phyloP scores from a whole-genome alignment of 495 filamentous ascomycete species.

The Penicillium cataractarum region DNA sequence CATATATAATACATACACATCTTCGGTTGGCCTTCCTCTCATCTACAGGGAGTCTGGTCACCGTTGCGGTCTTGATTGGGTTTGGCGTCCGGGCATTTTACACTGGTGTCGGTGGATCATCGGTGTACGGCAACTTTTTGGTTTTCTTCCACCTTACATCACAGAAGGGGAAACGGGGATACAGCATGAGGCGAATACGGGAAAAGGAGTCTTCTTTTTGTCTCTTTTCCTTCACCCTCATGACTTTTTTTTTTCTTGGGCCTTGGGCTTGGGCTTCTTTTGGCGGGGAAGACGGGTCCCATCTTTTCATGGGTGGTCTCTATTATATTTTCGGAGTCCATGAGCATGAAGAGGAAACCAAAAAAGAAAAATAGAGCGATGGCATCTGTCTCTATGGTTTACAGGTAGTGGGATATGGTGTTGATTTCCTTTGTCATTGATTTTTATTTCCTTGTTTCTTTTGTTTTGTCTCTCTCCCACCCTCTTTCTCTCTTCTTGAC shows the following conservation, averaged over 20 bases:
- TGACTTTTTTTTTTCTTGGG: neutral
- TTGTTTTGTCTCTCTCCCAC: slow-evolving; percentile 21
- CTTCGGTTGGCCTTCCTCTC: slow-evolving; percentile 12
- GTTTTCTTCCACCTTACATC: slow-evolving; percentile 11
- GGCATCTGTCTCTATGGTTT: slow-evolving; percentile 25
- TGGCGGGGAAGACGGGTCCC: slow-evolving; percentile 3
- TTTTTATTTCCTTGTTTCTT: slow-evolving; percentile 25
- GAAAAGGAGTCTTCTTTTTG: neutral
- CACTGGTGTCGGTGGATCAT: slow-evolving; percentile 35
- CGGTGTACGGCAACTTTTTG: slow-evolving; percentile 34
- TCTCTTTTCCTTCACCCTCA: neutral
- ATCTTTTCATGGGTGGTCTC: neutral
- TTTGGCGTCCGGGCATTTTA: slow-evolving; percentile 48
- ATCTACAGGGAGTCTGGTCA: slow-evolving; percentile 23
- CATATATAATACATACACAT: slow-evolving; percentile 37
- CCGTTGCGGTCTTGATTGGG: slow-evolving; percentile 37
- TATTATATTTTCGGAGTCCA: slow-evolving; percentile 10
- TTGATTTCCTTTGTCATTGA: slow-evolving; percentile 29
- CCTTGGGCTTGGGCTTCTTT: slow-evolving; percentile 2
- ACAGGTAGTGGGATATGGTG: slow-evolving; percentile 27
- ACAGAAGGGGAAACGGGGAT: slow-evolving; percentile 3
- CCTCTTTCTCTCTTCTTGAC: slow-evolving; percentile 13
- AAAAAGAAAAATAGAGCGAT: slow-evolving; percentile 32
- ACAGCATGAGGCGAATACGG: slow-evolving; percentile 7
- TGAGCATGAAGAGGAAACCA: slow-evolving; percentile 13